Base-by-base conservation (phyloP, 225 moss, liverwort and hornwort species). In the Antitrichia curtipendula region DNA sequence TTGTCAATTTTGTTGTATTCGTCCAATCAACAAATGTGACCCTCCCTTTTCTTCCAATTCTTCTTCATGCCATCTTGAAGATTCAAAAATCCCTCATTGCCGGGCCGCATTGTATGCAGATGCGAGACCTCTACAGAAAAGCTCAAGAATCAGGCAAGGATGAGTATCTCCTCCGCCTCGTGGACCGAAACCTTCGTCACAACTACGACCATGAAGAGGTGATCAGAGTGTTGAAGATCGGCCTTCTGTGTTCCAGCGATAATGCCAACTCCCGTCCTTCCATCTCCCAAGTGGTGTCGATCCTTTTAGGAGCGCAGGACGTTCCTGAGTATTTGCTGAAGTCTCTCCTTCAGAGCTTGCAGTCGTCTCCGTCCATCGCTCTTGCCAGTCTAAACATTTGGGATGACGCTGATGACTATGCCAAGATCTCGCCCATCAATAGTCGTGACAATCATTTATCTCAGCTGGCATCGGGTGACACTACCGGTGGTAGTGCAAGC, bases 201-300 rank as follows among this genome's bases (percentile, higher is more conserved):
- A 45, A 10, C 9, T 88, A 87, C 70, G 64, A 85, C 75, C 61
- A 78, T 5, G 91, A 89, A 5, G 88, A 94, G 86, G 94, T 87
- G 41, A 10, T 91, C 14, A 34, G 87, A 76, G 80, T 91, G 63
- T 29, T 90, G 28, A 92, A 92, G 79, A 83, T 92, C 6, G 65
- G 87, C 31, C 92, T 94, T 13, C 32, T 94, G n/a, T 94, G 94
- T 75, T 85, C 91, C 3, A 86, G 41, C 16, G 94, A 92, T 15
- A n/a, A 20, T 31, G 25, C 87, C 19, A 87, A 63, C 15, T 59
- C 84, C 36, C 91, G 94, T 21, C 94, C 94, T 34, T 75, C 88
- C 45, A 92, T 92, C n/a, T 83, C 92, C 23, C 90, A 90, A 73
- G 92, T 91, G 74, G 72, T 94, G 45, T 80, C 85, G 12, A 87